These are phyloP conservation scores for Salinomyces thailandicus DNA, from an alignment of 2,329 filamentous ascomycete species.

Conservation along the genomic window DNA sequence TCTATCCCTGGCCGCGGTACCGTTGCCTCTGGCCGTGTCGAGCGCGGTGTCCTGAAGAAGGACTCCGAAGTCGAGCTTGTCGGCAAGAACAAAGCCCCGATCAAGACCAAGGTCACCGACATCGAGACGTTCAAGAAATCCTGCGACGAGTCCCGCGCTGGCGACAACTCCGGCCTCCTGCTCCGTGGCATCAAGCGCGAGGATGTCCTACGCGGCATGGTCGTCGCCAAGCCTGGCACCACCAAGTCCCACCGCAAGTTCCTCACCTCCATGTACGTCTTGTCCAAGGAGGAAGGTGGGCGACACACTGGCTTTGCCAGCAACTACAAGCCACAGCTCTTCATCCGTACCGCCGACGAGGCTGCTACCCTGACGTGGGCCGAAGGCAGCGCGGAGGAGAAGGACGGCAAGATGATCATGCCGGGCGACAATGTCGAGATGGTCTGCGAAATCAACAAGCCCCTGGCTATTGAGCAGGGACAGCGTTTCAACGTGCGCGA, in stretches of 20 bases:
- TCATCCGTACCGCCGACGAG: slow-evolving; percentile 78
- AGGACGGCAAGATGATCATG: slow-evolving; percentile 72
- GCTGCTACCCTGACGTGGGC: slow-evolving; percentile 74
- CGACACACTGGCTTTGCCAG: slow-evolving; percentile 89
- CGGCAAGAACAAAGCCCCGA: slow-evolving; percentile 66
- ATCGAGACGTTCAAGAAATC: slow-evolving; percentile 99
- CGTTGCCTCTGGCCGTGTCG: slow-evolving; percentile 91
- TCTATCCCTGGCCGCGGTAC: slow-evolving; percentile 73
- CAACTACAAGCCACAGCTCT: slow-evolving; percentile 97
- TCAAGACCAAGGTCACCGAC: slow-evolving; percentile 99
- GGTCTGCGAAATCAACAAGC: slow-evolving; percentile 74
- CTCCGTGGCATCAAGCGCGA: slow-evolving; percentile 94
- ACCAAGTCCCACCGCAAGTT: slow-evolving; percentile 86
- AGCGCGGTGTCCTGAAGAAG: slow-evolving; percentile 88
- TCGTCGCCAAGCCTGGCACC: slow-evolving; percentile 71
- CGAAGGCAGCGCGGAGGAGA: slow-evolving; percentile 62
- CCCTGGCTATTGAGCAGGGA: slow-evolving; percentile 78
- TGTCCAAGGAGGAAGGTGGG: slow-evolving; percentile 96
- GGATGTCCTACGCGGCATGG: slow-evolving; percentile 91
- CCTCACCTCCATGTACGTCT: slow-evolving; percentile 89
- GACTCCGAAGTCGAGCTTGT: slow-evolving; percentile 91
- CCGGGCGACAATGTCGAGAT: slow-evolving; percentile 99
- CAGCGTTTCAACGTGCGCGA: slow-evolving; percentile 98
- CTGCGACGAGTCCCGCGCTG: slow-evolving; percentile 88
- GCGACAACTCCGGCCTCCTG: slow-evolving; percentile 95